Conservation (phyloP, 2,329 filamentous ascomycete species). For the Fusarium sp. region DNA sequence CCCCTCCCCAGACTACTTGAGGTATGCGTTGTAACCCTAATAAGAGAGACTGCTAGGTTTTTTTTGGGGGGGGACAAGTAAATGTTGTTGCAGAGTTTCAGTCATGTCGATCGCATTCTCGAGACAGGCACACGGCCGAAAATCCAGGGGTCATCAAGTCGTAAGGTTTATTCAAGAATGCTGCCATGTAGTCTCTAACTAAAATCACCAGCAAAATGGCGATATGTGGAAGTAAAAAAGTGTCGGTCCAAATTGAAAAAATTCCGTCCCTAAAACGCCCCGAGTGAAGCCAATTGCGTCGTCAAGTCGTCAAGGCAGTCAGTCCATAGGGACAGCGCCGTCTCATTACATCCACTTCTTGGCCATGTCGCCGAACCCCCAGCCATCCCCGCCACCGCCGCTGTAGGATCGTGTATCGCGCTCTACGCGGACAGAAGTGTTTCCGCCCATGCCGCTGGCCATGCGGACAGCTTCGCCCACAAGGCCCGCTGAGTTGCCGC, state of each 20-base stretch:
- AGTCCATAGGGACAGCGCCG: conserved; percentile 8
- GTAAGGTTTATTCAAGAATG: conserved; percentile 33
- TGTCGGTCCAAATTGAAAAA: conserved; percentile 7
- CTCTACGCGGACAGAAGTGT: conserved; percentile 45
- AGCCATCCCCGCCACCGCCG: conserved; percentile 47
- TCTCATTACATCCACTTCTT: conserved; percentile 54
- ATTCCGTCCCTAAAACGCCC: conserved; percentile 37
- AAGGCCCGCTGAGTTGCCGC: conserved; percentile 59
- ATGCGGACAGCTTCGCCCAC: conserved; percentile 65
- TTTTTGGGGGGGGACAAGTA: neutral
- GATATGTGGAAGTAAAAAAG: conserved; percentile 10
- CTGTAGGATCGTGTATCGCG: conserved; percentile 50
- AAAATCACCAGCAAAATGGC: conserved; percentile 4
- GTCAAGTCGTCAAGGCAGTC: conserved; percentile 7
- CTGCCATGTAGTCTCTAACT: conserved; percentile 21
- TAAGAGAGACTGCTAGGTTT: neutral
- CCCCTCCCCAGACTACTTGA: neutral
- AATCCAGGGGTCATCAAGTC: conserved; percentile 28
- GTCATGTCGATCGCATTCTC: conserved; percentile 18
- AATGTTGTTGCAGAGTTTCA: conserved; percentile 3
- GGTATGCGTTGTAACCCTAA: conserved; percentile 9
- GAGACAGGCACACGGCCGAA: conserved; percentile 2
- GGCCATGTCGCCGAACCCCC: conserved; percentile 51
- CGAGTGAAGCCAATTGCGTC: conserved; percentile 21
- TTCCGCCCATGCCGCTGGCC: conserved; percentile 52